phyloP scores from a whole-genome alignment of 2,329 filamentous ascomycete genomes.

The Sporothrix globosa region DNA sequence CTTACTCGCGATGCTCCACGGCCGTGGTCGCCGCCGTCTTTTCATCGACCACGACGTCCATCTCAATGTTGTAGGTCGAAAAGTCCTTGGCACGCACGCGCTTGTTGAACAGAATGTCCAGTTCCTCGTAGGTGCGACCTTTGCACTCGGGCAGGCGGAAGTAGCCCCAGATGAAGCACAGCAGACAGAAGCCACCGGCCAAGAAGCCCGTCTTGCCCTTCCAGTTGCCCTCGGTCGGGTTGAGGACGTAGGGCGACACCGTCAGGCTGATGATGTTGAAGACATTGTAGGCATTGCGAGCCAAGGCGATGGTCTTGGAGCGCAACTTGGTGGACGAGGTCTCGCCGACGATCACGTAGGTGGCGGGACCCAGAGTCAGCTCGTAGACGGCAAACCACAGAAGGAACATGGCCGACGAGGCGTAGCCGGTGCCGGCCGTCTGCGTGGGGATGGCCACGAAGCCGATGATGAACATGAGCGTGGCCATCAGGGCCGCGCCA shows the following conservation, averaged over 20 bases:
- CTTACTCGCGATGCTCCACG: slow-evolving; percentile 8
- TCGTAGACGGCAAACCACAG: slow-evolving; percentile 45
- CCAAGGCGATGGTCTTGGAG: slow-evolving; percentile 51
- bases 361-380: slow-evolving; percentile 49
- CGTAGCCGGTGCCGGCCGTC: slow-evolving; percentile 45
- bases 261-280: slow-evolving; percentile 49
- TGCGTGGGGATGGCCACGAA: slow-evolving; percentile 49
- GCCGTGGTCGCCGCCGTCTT: not conserved
- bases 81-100: not conserved
- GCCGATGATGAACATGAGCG: slow-evolving; percentile 46
- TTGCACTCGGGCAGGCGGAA: slow-evolving; percentile 52
- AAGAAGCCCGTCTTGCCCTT: slow-evolving; percentile 51
- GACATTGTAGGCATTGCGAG: slow-evolving; percentile 51
- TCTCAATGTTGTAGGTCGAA: not conserved
- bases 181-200: slow-evolving; percentile 49
- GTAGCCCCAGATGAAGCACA: slow-evolving; percentile 50
- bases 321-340: slow-evolving; percentile 53
- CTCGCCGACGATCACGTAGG: slow-evolving; percentile 54
- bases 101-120: slow-evolving; percentile 16
- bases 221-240: slow-evolving; percentile 45
- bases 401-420: slow-evolving; percentile 47
- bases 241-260: slow-evolving; percentile 46
- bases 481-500: slow-evolving; percentile 42
- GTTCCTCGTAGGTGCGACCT: slow-evolving; percentile 18
- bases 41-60: not conserved